Percentiles rank a stretch among this genome's conserved stretches.
These are phyloP conservation scores for Basipetospora chlamydospora DNA, from an alignment of 2,329 filamentous ascomycete genomes.

Conservation along the genomic window DNA sequence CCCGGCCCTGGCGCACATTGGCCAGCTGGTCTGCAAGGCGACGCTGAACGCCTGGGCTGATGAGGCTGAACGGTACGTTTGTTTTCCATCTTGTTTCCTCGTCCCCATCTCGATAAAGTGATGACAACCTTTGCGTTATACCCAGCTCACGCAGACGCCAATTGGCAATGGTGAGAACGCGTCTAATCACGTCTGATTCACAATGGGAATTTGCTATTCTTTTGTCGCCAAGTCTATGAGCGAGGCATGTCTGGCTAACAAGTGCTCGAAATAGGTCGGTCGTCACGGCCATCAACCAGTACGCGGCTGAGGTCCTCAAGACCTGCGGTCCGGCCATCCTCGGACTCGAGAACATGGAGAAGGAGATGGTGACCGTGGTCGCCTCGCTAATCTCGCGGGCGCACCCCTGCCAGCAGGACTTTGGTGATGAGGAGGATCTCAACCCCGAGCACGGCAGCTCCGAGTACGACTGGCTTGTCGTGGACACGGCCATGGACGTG, in stretches of 20 bases:
- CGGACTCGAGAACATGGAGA: slow-evolving; percentile 48
- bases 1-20: slow-evolving; percentile 45
- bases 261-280: slow-evolving; percentile 53
- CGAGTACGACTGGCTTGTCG: slow-evolving; percentile 94
- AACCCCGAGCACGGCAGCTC: slow-evolving; percentile 65
- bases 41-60: slow-evolving; percentile 79
- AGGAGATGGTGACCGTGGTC: slow-evolving; percentile 62
- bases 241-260: too few species aligned
- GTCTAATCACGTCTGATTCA: slow-evolving; percentile 26
- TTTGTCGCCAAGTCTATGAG: too few species aligned
- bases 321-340: slow-evolving; percentile 79
- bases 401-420: slow-evolving; percentile 85
- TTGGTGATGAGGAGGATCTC: slow-evolving; percentile 67
- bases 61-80: slow-evolving; percentile 81
- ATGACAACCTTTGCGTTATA: slow-evolving; percentile 89
- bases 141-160: slow-evolving; percentile 99
- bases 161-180: slow-evolving; percentile 84
- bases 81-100: slow-evolving; percentile 7
- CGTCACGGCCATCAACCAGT: slow-evolving; percentile 90
- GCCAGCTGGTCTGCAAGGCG: slow-evolving; percentile 68
- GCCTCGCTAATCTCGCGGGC: slow-evolving; percentile 72
- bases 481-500: slow-evolving; percentile 88
- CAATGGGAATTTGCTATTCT: slow-evolving; percentile 13
- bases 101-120: slow-evolving; percentile 31
- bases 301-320: slow-evolving; percentile 79